Percentiles rank a stretch among this genome's conserved stretches.
phyloP scores from a whole-genome alignment of 75 land plant genomes.

The Pinus tabuliformis region DNA sequence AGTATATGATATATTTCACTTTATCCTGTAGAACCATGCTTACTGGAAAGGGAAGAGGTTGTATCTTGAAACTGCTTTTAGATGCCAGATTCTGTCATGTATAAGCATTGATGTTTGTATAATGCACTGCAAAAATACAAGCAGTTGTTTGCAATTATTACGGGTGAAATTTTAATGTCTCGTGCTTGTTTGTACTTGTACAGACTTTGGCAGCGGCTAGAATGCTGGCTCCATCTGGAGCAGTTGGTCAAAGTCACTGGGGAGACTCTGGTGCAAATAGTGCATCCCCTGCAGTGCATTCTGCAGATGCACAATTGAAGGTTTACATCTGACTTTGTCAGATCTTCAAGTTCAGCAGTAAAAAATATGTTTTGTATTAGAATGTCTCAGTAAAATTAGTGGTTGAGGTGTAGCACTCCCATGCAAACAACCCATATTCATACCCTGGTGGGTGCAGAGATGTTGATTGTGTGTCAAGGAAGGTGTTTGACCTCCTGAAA shows the following conservation, averaged over 20 bases:
- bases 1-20: not conserved
- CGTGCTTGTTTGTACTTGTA: not conserved
- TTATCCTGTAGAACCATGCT: too few species aligned
- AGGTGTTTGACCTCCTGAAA: too few species aligned
- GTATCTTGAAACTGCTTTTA: too few species aligned
- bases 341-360: too few species aligned
- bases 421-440: too few species aligned
- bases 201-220: slow-evolving; percentile 94
- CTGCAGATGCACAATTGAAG: slow-evolving; percentile 96
- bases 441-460: too few species aligned
- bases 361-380: too few species aligned
- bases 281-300: slow-evolving; percentile 57
- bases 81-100: not conserved
- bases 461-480: too few species aligned
- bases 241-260: slow-evolving; percentile 79
- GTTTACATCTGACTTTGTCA: slow-evolving; percentile 23
- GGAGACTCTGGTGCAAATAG: slow-evolving; percentile 69
- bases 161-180: not conserved
- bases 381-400: too few species aligned
- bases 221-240: slow-evolving; percentile 80
- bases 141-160: not conserved
- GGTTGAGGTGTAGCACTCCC: too few species aligned
- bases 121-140: not conserved
- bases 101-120: not conserved
- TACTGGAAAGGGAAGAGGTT: too few species aligned